Evolutionary conservation across 192 early-diverging fungal genomes (phyloP).

Genomic region (Tieghemiomyces parasiticus): DNA sequence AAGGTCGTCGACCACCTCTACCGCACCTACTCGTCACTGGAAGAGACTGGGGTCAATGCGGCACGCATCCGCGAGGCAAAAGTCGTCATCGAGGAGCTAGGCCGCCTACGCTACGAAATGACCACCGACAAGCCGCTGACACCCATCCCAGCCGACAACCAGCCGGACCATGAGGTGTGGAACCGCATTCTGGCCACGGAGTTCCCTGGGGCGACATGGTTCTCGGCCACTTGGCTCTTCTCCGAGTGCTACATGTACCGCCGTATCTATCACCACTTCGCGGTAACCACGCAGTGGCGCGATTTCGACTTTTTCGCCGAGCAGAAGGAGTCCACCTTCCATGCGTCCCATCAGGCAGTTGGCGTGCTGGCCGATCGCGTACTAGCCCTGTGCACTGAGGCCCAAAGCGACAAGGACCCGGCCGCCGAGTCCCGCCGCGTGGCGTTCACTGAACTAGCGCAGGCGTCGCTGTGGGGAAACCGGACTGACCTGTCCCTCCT

Average conservation of each 20-base stretch:
- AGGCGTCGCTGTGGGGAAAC: slow-evolving; percentile 84
- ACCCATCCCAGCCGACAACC: slow-evolving; percentile 29
- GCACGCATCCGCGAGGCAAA: slow-evolving; percentile 40
- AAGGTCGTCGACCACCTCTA: slow-evolving; percentile 61
- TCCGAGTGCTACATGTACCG: slow-evolving; percentile 78
- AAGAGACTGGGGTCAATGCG: slow-evolving; percentile 17
- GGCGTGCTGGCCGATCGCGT: slow-evolving; percentile 47
- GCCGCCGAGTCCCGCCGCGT: slow-evolving; percentile 18
- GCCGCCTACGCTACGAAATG: slow-evolving; percentile 58
- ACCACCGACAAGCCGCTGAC: slow-evolving; percentile 37
- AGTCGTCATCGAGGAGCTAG: slow-evolving; percentile 42
- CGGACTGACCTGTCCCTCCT: slow-evolving; percentile 71
- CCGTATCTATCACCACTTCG: slow-evolving; percentile 45
- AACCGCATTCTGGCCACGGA: slow-evolving; percentile 37
- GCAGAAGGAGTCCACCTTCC: slow-evolving; percentile 54
- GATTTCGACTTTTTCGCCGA: slow-evolving; percentile 56
- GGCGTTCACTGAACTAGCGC: slow-evolving; percentile 50
- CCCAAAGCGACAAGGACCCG: slow-evolving; percentile 12
- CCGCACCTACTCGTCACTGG: slow-evolving; percentile 26
- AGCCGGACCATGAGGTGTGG: slow-evolving; percentile 46
- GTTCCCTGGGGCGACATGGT: slow-evolving; percentile 50
- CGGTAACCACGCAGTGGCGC: slow-evolving; percentile 37
- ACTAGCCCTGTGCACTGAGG: slow-evolving; percentile 15
- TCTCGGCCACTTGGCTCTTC: slow-evolving; percentile 62
- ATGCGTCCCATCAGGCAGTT: slow-evolving; percentile 43